Conservation (phyloP, 495 filamentous ascomycete species). For the Sordaria brevicollis region DNA sequence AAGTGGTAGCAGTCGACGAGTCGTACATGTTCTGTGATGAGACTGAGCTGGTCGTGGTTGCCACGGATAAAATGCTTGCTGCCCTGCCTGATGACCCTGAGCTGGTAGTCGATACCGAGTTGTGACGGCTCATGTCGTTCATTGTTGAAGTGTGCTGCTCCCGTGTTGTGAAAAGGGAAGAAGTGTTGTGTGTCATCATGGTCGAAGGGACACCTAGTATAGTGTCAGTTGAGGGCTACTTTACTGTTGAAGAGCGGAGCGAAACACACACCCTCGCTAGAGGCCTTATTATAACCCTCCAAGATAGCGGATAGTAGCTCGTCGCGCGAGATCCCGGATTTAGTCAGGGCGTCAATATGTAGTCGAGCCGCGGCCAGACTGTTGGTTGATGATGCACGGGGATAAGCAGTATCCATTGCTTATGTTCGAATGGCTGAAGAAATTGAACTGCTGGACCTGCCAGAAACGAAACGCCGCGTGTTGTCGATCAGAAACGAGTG, state of each 20-base stretch:
- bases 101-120: slow-evolving; percentile 26
- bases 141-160: background rate
- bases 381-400: slow-evolving; percentile 13
- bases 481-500: background rate
- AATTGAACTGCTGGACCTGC: background rate
- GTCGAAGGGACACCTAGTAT: background rate
- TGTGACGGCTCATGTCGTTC: background rate
- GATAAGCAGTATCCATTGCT: background rate
- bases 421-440: no score
- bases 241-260: background rate
- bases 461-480: background rate
- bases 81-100: slow-evolving; percentile 24
- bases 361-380: slow-evolving; percentile 21
- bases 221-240: background rate
- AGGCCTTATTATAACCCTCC: slow-evolving; percentile 13
- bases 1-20: slow-evolving; percentile 5
- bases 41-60: slow-evolving; percentile 21
- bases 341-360: slow-evolving; percentile 22
- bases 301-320: slow-evolving; percentile 20
- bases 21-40: slow-evolving; percentile 10
- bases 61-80: slow-evolving; percentile 18
- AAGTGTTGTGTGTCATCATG: background rate
- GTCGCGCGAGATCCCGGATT: slow-evolving; percentile 20
- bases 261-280: slow-evolving; percentile 6
- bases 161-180: background rate